These are phyloP conservation scores for Candida dubliniensis DNA, from an alignment of 1,139 yeast genomes.

Conservation along the genomic window DNA sequence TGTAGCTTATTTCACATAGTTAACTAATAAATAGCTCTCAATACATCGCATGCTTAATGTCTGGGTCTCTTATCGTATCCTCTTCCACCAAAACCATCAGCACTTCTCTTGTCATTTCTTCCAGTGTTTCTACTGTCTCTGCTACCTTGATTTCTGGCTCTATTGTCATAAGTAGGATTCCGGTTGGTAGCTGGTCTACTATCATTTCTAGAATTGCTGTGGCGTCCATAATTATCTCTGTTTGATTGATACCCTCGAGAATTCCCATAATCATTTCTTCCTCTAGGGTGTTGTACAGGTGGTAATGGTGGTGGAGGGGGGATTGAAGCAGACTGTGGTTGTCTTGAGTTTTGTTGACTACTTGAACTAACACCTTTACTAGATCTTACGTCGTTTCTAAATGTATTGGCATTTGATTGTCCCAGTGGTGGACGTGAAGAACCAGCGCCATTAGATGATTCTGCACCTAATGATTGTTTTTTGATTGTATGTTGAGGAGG, in stretches of 20 bases:
- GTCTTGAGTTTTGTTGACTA: not conserved
- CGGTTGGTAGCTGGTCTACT: not conserved
- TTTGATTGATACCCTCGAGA: not conserved
- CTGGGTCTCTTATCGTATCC: constrained; percentile 36
- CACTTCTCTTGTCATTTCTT: constrained; percentile 26
- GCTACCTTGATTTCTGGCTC: constrained; percentile 2
- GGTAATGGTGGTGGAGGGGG: constrained; percentile 12
- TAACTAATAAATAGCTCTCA: not conserved
- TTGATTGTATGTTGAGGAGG: constrained; percentile 7
- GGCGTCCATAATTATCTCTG: not conserved
- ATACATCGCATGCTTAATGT: constrained; percentile 16
- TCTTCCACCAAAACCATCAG: constrained; percentile 24
- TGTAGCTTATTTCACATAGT: not conserved
- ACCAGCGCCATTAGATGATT: not conserved
- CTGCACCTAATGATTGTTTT: not conserved
- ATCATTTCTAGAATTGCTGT: not conserved
- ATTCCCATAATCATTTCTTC: constrained; percentile 3
- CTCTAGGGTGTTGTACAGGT: constrained; percentile 1
- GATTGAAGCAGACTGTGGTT: constrained; percentile 5
- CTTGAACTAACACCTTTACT: not conserved
- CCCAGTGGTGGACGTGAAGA: constrained; percentile 7
- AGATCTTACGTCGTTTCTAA: not conserved
- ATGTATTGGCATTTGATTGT: not conserved
- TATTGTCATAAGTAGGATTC: constrained; percentile 7
- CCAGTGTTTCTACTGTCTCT: constrained; percentile 5